Evolutionary conservation across 345 rosid genomes (phyloP).

Genomic region (Erodium maritimum): DNA sequence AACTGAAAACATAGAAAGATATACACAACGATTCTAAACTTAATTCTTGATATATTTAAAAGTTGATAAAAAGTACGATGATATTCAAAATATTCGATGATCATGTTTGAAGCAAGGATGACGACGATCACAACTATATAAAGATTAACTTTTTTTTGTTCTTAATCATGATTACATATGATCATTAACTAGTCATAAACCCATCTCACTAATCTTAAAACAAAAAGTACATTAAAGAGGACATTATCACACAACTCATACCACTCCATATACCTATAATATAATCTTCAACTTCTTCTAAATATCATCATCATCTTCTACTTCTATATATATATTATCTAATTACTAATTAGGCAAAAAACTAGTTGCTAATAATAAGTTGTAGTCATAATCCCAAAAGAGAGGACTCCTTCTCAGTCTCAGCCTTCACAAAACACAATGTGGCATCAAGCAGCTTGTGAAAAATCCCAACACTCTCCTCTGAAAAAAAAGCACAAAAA

Average conservation of each 20-base stretch:
- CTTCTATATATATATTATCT: neutral
- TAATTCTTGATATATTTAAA: too few species aligned
- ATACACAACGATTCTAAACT: too few species aligned
- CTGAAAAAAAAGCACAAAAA: conserved; percentile 26
- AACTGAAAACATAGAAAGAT: too few species aligned
- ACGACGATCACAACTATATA: too few species aligned
- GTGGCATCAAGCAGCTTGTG: conserved; percentile 68
- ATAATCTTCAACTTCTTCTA: neutral
- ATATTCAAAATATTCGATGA: too few species aligned
- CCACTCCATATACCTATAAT: neutral
- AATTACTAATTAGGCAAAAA: too few species aligned
- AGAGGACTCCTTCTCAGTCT: neutral
- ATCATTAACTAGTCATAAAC: neutral
- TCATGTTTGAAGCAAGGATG: too few species aligned
- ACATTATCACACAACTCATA: neutral
- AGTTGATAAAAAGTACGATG: too few species aligned
- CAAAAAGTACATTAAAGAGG: neutral
- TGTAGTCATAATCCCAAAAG: too few species aligned
- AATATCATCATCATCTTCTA: too few species aligned
- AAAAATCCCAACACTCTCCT: conserved; percentile 62
- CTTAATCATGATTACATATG: neutral
- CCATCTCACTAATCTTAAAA: neutral
- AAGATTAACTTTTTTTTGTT: too few species aligned
- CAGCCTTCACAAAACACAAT: conserved; percentile 30
- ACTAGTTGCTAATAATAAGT: neutral